phyloP scores from a whole-genome alignment of 2,329 filamentous ascomycete genomes.

The Colletotrichum musae region DNA sequence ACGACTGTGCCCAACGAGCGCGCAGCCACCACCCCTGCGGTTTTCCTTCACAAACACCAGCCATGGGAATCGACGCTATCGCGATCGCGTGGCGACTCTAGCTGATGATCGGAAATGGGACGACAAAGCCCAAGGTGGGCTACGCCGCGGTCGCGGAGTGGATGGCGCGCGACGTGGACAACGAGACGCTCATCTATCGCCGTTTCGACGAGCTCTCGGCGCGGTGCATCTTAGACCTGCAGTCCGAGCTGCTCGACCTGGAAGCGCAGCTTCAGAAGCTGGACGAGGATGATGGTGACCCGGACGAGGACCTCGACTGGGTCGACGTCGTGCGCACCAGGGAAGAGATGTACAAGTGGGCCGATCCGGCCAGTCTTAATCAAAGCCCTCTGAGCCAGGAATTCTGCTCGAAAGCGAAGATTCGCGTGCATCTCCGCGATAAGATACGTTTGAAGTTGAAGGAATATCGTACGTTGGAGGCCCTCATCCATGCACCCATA shows the following conservation, averaged over 20 bases:
- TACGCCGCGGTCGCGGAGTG: constrained; percentile 3
- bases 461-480: constrained; percentile 20
- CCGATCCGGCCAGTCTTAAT: neutral
- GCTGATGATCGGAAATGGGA: neutral
- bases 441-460: constrained; percentile 12
- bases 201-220: constrained; percentile 21
- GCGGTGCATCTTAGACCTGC: constrained; percentile 28
- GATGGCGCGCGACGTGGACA: constrained; percentile 22
- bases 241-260: constrained; percentile 2
- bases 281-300: constrained; percentile 13
- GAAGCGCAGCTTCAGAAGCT: constrained; percentile 13
- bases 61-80: neutral
- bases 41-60: neutral
- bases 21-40: too few relatives aligned
- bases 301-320: constrained; percentile 27
- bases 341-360: constrained; percentile 17
- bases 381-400: neutral
- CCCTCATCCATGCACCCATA: neutral
- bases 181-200: constrained; percentile 31
- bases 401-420: neutral
- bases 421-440: neutral
- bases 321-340: constrained; percentile 6
- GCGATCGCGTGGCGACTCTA: neutral
- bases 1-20: too few relatives aligned
- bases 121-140: neutral